Base-by-base conservation (phyloP, 176 grass and related monocot species). In the Cocos nucifera region DNA sequence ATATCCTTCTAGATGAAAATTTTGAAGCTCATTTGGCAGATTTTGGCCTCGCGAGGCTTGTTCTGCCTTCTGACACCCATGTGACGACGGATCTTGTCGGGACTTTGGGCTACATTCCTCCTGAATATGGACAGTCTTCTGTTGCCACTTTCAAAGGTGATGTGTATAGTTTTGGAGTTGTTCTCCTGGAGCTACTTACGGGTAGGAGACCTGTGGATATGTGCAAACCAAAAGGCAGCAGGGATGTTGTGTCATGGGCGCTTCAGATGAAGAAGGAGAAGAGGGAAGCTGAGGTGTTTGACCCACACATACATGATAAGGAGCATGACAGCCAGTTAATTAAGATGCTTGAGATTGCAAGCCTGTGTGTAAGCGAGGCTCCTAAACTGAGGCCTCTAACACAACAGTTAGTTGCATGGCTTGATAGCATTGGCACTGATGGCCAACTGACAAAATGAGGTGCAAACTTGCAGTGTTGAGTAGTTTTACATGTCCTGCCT, bases 221-320 rank as follows among this genome's bases (percentile, higher is more conserved):
- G 87, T 97, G 93, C 78, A 82, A 58, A 49, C 93, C 87, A 15
- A 97, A 88, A 66, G 78, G 81, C 30, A 91, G 76, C 71, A 74
- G 93, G 28, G 84, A 97, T 48, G 93, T 97, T 0, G 87, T 97
- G 27, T 88, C 93, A 0, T 97, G 92, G 92, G 86, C 90, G 50
- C 75, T 88, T 77, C 78, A 85, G 72, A 91, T 91, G 92, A 88
- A 72, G 70, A 74, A 76, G 16, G 87, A 85, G 39, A 81, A 73
- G 44, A 77, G 77, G 72, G 84, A 80, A 62, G 70, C 70, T 8
- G 93, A 92, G 65, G 81, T 97, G 23, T 88, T 97, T 15, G 76
- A 97, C 70, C 75, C 71, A 16, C 73, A 54, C 59, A 82, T 87
- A 79, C 63, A 85, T 56, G 69, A 76, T 61, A 80, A 79, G 58